Base-by-base conservation (phyloP, 257 asterid genomes). In the Catharanthus roseus region DNA sequence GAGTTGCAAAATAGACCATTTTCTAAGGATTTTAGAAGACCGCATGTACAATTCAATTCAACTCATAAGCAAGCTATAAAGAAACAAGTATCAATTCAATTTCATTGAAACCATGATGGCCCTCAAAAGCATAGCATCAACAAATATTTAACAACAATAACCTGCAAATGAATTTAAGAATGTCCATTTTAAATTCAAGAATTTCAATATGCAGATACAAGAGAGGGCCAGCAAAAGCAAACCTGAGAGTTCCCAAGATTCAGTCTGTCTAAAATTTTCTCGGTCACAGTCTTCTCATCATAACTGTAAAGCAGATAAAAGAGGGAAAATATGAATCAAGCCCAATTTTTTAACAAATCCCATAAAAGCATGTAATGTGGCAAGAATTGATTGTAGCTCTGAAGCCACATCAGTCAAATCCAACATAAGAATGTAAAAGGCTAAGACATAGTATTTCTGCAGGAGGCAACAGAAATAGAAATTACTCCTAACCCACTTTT, bases 221-320 rank as follows among this genome's bases (percentile, higher is more conserved):
- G 64, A 54, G 45, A 42, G 51, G 19, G 53, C 49, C 70, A 63
- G 49, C 63, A 47, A 82, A 74, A 78, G 68, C 85, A 70, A 77
- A 93, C 99, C 99, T 93, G 99, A 85, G 75, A 91, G 85, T 93
- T 93, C 77, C 79, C 96, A 61, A 93, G 96, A 71, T 83, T 79
- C 69, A 93, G 75, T 76, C 88, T 93, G 87, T 85, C 90, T 68
- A 93, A 76, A 84, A 93, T 91, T 81, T 86, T 89, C 85, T 79
- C 89, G 0, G 97, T 91, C 80, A 89, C 82, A 67, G 88, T 80
- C 81, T 88, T 91, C 64, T 89, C 99, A 87, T 93, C 97, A 78
- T 75, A 91, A 82, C 99, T 93, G 96, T 41, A 78, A 42, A 77
- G 75, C 67, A 82, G 51, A 80, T 55, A 74, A 31, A 45, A 68